Conservation (phyloP, 805 yeast species). For the Pichia manshurica region DNA sequence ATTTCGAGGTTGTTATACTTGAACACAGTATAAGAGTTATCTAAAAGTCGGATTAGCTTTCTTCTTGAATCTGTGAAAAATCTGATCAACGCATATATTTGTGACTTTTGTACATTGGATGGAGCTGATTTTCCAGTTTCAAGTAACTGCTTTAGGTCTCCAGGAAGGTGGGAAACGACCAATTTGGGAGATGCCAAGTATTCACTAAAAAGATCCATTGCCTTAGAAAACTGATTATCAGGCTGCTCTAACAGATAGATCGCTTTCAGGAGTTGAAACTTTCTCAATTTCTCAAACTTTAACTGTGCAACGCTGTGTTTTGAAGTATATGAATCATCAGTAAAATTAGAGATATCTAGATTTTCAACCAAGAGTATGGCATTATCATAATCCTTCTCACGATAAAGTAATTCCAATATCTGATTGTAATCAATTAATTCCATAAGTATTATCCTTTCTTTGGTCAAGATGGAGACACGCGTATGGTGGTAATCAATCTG, state of each 20-base stretch:
- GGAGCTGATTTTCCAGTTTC: background rate
- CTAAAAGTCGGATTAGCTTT: slow-evolving; percentile 38
- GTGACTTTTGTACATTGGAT: background rate
- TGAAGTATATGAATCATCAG: background rate
- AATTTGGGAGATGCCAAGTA: slow-evolving; percentile 56
- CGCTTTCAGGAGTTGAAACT: slow-evolving; percentile 39
- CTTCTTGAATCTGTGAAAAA: slow-evolving; percentile 50
- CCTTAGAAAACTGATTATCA: slow-evolving; percentile 19
- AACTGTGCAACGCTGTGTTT: slow-evolving; percentile 24
- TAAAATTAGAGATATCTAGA: slow-evolving; percentile 25
- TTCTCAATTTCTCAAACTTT: slow-evolving; percentile 35
- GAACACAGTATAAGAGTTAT: slow-evolving; percentile 30
- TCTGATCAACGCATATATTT: slow-evolving; percentile 34
- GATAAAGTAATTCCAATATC: slow-evolving; percentile 28
- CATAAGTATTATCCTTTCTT: slow-evolving; percentile 20
- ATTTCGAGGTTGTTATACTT: slow-evolving; percentile 45
- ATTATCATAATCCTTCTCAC: slow-evolving; percentile 31
- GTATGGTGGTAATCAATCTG: slow-evolving; percentile 1
- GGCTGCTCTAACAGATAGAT: slow-evolving; percentile 18
- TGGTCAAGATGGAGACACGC: slow-evolving; percentile 27
- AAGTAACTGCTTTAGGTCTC: slow-evolving; percentile 10
- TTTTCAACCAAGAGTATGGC: slow-evolving; percentile 40
- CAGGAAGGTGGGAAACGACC: slow-evolving; percentile 45
- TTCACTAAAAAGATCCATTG: slow-evolving; percentile 43
- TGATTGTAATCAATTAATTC: slow-evolving; percentile 27